Evolutionary conservation across 495 filamentous ascomycete genomes (phyloP).

Genomic region (Neurospora cerealis): DNA sequence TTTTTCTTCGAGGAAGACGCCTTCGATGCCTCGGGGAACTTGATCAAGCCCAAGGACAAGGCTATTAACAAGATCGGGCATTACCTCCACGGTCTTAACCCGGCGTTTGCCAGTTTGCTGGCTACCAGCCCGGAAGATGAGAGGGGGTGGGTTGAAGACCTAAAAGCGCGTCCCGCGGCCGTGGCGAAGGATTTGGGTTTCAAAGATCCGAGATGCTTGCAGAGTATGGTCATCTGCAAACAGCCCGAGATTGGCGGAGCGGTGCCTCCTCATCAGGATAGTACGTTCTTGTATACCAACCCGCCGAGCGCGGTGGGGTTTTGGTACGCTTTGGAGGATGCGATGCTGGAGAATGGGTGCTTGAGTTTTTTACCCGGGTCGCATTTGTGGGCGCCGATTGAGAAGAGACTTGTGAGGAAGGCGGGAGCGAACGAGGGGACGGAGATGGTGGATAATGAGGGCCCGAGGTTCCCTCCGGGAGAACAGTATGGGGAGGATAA

Average conservation of each 20-base stretch:
- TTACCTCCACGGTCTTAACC: conserved; percentile 66
- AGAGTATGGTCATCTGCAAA: conserved; percentile 98
- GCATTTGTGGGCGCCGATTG: conserved; percentile 56
- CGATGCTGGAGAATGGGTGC: conserved; percentile 74
- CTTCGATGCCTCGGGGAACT: conserved; percentile 44
- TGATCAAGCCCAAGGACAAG: conserved; percentile 64
- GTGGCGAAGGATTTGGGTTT: conserved; percentile 69
- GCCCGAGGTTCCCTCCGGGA: conserved; percentile 30
- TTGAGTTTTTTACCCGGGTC: conserved; percentile 74
- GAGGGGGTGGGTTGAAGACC: conserved; percentile 3
- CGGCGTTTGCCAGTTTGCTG: conserved; percentile 55
- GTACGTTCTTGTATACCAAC: conserved; percentile 83
- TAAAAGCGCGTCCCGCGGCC: conserved; percentile 33
- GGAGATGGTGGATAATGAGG: conserved; percentile 40
- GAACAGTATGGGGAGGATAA: conserved; percentile 28
- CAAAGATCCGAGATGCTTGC: conserved; percentile 57
- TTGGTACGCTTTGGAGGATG: conserved; percentile 94
- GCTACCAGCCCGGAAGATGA: conserved; percentile 35
- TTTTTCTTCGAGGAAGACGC: conserved; percentile 96
- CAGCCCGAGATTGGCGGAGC: conserved; percentile 90
- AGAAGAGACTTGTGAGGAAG: conserved; percentile 64
- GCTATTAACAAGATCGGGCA: conserved; percentile 98
- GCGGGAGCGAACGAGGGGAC: conserved; percentile 31
- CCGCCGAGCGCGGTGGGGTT: conserved; percentile 86
- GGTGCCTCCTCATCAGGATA: conserved; percentile 83